Base-by-base conservation (phyloP, 306 rosid species). In the Spatholobus suberectus region DNA sequence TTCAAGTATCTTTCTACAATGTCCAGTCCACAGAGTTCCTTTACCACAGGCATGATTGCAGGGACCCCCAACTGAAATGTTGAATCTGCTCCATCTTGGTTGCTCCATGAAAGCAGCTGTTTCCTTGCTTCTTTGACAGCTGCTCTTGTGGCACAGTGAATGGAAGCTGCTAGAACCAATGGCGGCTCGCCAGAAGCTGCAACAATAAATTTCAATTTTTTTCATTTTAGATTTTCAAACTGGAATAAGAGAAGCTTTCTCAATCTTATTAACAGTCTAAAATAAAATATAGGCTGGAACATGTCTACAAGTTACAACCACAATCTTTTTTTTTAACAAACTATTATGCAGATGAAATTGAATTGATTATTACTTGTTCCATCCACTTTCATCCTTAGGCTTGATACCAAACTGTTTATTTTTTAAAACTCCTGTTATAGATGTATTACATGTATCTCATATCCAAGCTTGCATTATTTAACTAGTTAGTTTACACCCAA, bases 181-280 rank as follows among this genome's bases (percentile, higher is more conserved):
- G 99, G 98, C 0, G 99, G 98, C 83, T 96, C 99, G 0, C 99
- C 99, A 54, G 99, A 96, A 84, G 98, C 99, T 96, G 91, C 89
- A 84, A 12, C 71, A 81, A 82, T 41, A 67, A 34, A 68, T 24
- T 54, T 54, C 66, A 78, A 5, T 10, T 43, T 5, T n/a, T 47
- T 67, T 9, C 46, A 63, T 13, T 9, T 47, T 5, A 29, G 21
- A 58, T 34, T 15, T 76, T 63, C 23, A 29, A 69, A 54, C 29
- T 3, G 5, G 11, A 40, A 46, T 8, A 2, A 35, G 15, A 37
- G 63, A 76, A 57, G 37, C 23, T 26, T 40, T 78, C 70, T 47
- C 74, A 58, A 69, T 58, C 32, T 38, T 49, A 38, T 9, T 51
- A 27, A 41, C 13, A 38, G 37, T 61, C 26, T 58, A 38, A 70